phyloP scores from a whole-genome alignment of 2,329 filamentous ascomycete species.

The Pyricularia grisea region DNA sequence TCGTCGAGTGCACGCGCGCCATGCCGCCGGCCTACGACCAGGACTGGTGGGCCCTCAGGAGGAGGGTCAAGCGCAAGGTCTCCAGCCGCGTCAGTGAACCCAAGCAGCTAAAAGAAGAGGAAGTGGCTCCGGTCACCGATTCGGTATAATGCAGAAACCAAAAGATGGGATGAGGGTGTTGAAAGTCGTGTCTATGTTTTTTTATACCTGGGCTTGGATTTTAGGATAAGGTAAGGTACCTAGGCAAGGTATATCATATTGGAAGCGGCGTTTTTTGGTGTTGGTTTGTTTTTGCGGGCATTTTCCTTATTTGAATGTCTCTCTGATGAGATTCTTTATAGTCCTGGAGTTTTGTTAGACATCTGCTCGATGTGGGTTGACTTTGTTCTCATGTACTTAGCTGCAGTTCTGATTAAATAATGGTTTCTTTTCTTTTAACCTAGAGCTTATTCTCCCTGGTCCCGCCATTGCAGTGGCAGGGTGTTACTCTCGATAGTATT shows the following conservation, averaged over 20 bases:
- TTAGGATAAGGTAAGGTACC: background rate
- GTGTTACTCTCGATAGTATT: no score
- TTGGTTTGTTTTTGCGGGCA: background rate
- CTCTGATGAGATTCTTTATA: background rate
- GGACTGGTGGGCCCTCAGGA: background rate
- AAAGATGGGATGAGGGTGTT: background rate
- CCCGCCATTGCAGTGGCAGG: no score
- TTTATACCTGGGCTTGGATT: background rate
- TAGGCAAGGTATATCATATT: background rate
- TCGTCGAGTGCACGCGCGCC: constrained; percentile 46
- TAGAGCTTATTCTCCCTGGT: background rate
- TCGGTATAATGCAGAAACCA: background rate
- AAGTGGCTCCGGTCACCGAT: no score
- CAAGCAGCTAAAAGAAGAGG: background rate
- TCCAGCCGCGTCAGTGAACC: background rate
- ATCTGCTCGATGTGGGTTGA: background rate
- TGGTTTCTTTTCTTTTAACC: background rate
- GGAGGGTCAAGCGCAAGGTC: background rate
- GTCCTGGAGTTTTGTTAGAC: background rate
- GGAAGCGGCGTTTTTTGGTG: background rate
- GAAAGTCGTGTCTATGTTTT: background rate
- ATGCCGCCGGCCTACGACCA: constrained; percentile 22
- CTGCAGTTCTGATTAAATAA: background rate
- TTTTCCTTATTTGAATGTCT: background rate
- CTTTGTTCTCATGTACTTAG: background rate